Base-by-base conservation (phyloP, 1,139 yeast genomes). In the Martiniozyma asiatica region DNA sequence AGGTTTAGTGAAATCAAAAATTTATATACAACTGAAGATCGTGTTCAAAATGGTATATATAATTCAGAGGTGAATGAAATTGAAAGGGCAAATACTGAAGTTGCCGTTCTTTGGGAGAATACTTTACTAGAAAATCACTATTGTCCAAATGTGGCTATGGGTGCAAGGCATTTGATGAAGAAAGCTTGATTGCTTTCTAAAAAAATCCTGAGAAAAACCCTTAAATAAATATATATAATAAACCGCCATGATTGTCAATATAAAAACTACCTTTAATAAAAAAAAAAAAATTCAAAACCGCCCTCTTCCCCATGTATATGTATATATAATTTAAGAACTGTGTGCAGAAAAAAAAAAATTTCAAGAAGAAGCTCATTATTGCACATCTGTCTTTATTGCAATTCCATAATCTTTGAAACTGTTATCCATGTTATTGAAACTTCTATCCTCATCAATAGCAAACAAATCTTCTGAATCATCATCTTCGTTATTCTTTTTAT, bases 51-150 rank as follows among this genome's bases (percentile, higher is more conserved):
- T 39, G 95, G 95, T 34, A 61, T 65, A 5, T 77, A 78, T 47
- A 71, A 74, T 21, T 63, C 76, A 43, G 84, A 76, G 32, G 66
- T 71, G 18, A 68, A 68, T 26, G 76, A 71, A 29, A 71, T 84
- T 8, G 84, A 79, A 43, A 71, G 92, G 52, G 62, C 80, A 42
- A 85, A 87, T 47, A 69, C 94, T 4, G 87, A 77, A 30, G 92
- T 92, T 10, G 93, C 96, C 1, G 78, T 85, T 0, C 58, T 87
- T 28, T 89, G 95, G 94, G 97, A 89, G 49, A 72, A 74, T 33
- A 75, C 76, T 3, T 55, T 87, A 30, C 59, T 89, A 36, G 78
- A 77, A 37, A 71, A 74, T 38, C 97, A 89, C 53, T 89, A 80
- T 50, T 70, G 84, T 40, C 92, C 93, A 3, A 59, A 68, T 45